A percentile compares a stretch with the other conserved stretches of the same genome.
phyloP scores from a whole-genome alignment of 2,329 filamentous ascomycete species.

The Gaeumannomyces tritici region DNA sequence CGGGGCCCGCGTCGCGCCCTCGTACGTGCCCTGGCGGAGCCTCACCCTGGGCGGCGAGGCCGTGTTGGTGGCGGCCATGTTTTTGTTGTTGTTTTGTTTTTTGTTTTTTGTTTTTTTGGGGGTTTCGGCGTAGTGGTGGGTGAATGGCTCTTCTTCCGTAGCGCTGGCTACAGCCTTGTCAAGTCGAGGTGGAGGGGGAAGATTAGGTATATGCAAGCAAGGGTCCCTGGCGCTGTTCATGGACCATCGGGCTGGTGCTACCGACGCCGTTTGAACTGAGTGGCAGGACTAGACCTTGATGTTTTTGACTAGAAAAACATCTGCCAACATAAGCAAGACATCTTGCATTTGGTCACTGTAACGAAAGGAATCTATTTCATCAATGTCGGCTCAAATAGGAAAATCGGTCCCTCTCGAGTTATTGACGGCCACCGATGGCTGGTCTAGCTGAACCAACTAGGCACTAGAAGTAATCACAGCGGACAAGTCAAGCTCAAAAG shows the following conservation, averaged over 20 bases:
- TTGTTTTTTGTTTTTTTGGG: not conserved
- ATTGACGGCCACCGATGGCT: too few relatives aligned
- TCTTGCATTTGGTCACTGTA: too few relatives aligned
- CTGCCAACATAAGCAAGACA: too few relatives aligned
- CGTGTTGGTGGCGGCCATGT: not conserved
- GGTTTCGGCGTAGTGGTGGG: not conserved
- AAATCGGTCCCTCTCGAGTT: too few relatives aligned
- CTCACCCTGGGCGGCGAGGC: slow-evolving; percentile 12
- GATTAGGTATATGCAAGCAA: not conserved
- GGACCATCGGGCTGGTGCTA: not conserved
- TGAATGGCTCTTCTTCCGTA: not conserved
- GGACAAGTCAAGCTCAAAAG: not conserved
- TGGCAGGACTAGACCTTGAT: too few relatives aligned
- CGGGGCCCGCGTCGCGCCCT: slow-evolving; percentile 14
- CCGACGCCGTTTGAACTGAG: not conserved
- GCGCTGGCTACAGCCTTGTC: not conserved
- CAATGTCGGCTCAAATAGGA: too few relatives aligned
- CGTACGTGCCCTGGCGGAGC: slow-evolving; percentile 29
- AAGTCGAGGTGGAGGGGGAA: not conserved
- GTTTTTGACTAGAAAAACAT: too few relatives aligned
- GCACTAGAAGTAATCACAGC: not conserved
- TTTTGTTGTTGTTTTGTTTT: not conserved
- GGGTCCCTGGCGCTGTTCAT: not conserved
- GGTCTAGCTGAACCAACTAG: too few relatives aligned
- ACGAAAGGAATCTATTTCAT: too few relatives aligned